phyloP scores from a whole-genome alignment of 148 eudicot genomes.

The Fagopyrum homotropicum region DNA sequence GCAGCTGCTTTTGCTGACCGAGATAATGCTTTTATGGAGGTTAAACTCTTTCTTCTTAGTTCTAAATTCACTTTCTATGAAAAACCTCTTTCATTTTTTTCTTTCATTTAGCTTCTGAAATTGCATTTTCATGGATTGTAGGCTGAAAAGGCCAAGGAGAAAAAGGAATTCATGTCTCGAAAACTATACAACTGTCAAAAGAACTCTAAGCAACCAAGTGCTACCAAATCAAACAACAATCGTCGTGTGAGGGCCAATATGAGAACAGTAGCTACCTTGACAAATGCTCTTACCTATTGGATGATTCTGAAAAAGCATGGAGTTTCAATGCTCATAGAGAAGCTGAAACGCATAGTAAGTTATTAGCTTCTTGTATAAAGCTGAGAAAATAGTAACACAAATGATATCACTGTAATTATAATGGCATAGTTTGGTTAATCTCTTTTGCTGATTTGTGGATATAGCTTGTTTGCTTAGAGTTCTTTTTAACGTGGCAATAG shows the following conservation, averaged over 20 bases:
- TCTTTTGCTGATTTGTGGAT: background rate
- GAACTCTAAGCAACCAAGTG: no score
- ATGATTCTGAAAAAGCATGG: constrained; percentile 71
- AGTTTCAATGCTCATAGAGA: constrained; percentile 57
- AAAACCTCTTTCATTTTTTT: background rate
- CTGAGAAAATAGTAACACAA: background rate
- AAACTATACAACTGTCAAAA: constrained; percentile 42
- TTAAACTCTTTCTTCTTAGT: constrained; percentile 18
- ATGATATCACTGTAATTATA: constrained; percentile 2
- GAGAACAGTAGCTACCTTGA: constrained; percentile 37
- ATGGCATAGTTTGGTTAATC: background rate
- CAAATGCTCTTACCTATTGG: constrained; percentile 53
- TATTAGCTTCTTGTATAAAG: constrained; percentile 7
- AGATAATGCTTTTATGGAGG: constrained; percentile 92
- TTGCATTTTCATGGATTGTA: constrained; percentile 25
- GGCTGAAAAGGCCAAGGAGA: constrained; percentile 94
- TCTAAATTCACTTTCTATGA: background rate
- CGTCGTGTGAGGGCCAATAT: constrained; percentile 24
- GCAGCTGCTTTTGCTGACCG: constrained; percentile 92
- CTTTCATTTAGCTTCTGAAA: constrained; percentile 16
- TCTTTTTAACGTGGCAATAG: background rate
- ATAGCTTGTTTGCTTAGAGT: background rate
- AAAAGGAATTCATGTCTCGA: constrained; percentile 55
- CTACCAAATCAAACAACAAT: constrained; percentile 54
- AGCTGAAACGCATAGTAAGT: constrained; percentile 74